These are phyloP conservation scores for Coemansia sp. DNA, from an alignment of 192 early-diverging fungal genomes.

Conservation along the genomic window DNA sequence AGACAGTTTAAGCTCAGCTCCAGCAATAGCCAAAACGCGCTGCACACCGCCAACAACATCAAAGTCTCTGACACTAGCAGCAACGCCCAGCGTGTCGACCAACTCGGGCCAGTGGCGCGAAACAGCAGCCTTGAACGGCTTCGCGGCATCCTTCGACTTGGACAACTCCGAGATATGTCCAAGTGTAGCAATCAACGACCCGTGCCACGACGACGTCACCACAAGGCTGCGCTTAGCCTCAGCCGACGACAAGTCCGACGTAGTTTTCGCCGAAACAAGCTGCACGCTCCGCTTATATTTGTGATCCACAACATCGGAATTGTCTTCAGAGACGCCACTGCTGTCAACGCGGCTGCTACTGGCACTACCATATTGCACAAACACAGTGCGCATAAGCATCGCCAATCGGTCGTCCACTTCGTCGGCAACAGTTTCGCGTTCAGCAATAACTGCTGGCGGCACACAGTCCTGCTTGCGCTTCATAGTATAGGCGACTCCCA, in stretches of 20 bases:
- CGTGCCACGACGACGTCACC: conserved; percentile 29
- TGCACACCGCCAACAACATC: conserved; percentile 42
- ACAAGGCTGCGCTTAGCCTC: conserved; percentile 30
- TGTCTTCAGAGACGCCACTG: background rate
- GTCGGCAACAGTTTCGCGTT: conserved; percentile 53
- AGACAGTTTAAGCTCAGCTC: conserved; percentile 14
- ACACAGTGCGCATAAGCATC: conserved; percentile 42
- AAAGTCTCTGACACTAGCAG: conserved; percentile 30
- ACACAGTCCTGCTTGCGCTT: background rate
- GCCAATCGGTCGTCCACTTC: conserved; percentile 72
- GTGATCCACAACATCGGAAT: background rate
- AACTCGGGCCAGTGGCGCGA: conserved; percentile 27
- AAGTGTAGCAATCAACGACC: conserved; percentile 16
- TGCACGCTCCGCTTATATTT: background rate
- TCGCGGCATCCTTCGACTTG: background rate
- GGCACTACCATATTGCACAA: conserved; percentile 31
- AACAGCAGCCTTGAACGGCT: conserved; percentile 20
- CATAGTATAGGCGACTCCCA: conserved; percentile 9
- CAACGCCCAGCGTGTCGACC: conserved; percentile 38
- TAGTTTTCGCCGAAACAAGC: conserved; percentile 5
- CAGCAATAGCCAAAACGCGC: conserved; percentile 26
- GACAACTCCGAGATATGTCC: conserved; percentile 18
- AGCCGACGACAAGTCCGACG: conserved; percentile 1
- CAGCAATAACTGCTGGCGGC: conserved; percentile 19
- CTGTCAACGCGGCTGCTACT: background rate